Evolutionary conservation across 1,284 basidiomycete species (phyloP), one percentile per base, ranked within the genome.

Genomic region (Wolfiporia cocos): DNA sequence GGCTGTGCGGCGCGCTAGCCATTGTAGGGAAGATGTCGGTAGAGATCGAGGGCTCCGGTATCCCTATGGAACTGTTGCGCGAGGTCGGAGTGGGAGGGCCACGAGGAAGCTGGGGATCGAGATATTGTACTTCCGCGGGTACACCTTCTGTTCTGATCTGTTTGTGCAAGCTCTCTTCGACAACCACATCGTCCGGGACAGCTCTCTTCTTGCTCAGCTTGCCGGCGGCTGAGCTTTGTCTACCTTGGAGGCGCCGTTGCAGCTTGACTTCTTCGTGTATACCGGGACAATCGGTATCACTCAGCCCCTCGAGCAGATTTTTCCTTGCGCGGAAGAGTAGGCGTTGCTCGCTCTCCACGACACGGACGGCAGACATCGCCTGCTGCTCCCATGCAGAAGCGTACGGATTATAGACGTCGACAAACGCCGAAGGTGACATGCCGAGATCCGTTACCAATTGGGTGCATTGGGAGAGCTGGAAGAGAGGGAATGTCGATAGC

Each of bases 401-500:
- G 1, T 58, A 47, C 5, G 69, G 63, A 47, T 78, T 74, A 56
- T 73, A 85, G 2, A 74, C 66, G 48, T 85, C 81, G 34, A 85
- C 63, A 50, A 76, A 83, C 2, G 76, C 73, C 6, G 59, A 59
- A 0, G 66, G 40, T 0, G 65, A 63, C 12, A 84, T 62, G 6
- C 70, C 70, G 15, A 84, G 68, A 47, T 78, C 74, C 3, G 63
- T 54, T 4, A 77, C 66, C 41, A 85, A 65, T 28, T 71, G 60
- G 19, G 66, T 58, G 48, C 78, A 69, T 18, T 68, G 64, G 4
- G 73, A 69, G n/a, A 82, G 66, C 34, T 74, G 73, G 54, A 84
- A 80, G 24, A 75, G 69, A 0, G 81, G 81, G 49, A 83, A 84
- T 0, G 77, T 78, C 0, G 74, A 62, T 33, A 82, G 67, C 48